Evolutionary conservation across 2,329 filamentous ascomycete genomes (phyloP).

Genomic region (Phaeosphaeria sp.): DNA sequence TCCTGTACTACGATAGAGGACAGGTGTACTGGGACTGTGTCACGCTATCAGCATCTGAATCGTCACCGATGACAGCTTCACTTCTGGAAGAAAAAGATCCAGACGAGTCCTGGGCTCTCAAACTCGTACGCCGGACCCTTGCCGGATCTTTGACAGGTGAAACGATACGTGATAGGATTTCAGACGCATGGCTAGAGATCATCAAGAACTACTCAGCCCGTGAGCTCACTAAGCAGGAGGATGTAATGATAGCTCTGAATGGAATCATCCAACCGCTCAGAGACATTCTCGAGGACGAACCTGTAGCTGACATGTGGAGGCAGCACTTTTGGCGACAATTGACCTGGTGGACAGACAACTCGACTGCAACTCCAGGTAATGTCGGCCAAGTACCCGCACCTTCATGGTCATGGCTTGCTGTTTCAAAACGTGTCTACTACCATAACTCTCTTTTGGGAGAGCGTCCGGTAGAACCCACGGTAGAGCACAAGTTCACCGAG

Average conservation of each 20-base stretch:
- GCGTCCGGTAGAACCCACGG: background rate
- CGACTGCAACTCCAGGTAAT: background rate
- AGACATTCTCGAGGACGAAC: background rate
- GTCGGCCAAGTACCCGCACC: background rate
- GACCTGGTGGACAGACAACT: conserved; percentile 6
- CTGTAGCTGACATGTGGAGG: conserved; percentile 12
- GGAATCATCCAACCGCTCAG: conserved; percentile 8
- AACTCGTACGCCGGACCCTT: conserved; percentile 8
- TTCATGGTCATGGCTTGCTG: conserved; percentile 14
- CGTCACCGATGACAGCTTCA: conserved; percentile 11
- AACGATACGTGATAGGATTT: conserved; percentile 1
- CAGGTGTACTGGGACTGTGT: conserved; percentile 18
- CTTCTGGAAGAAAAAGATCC: conserved; percentile 9
- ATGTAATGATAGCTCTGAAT: conserved; percentile 13
- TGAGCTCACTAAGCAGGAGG: conserved; percentile 3
- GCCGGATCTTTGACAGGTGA: background rate
- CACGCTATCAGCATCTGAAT: conserved; percentile 13
- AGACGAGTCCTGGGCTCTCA: conserved; percentile 14
- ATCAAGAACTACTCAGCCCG: conserved; percentile 13
- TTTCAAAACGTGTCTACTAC: conserved; percentile 4
- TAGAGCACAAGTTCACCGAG: conserved; percentile 5
- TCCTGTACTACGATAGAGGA: conserved; percentile 9
- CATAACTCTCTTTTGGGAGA: conserved; percentile 5
- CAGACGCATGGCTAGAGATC: conserved; percentile 10
- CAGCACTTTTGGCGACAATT: conserved; percentile 8